These are phyloP conservation scores for Chaetoceros muelleri DNA, from an alignment of 108 stramenopile species.

Conservation along the genomic window DNA sequence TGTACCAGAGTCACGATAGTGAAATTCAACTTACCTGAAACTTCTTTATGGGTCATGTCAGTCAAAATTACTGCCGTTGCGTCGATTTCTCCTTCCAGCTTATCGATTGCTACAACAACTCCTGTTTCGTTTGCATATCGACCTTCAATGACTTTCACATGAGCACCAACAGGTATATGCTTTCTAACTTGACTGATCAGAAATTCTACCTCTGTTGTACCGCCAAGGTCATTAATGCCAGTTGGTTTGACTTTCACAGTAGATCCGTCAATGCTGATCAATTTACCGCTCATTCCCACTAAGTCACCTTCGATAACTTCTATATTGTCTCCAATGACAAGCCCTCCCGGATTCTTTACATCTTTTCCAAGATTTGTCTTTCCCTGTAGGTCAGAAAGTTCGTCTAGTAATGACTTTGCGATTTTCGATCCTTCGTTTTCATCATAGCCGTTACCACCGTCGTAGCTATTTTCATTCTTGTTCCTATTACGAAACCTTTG, in stretches of 20 bases:
- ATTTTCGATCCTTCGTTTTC: constrained; percentile 81
- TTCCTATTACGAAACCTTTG: constrained; percentile 70
- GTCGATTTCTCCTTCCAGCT: constrained; percentile 68
- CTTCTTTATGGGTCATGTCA: constrained; percentile 86
- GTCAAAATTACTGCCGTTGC: constrained; percentile 85
- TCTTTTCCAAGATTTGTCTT: constrained; percentile 52
- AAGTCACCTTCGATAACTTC: constrained; percentile 93
- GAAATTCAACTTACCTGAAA: constrained; percentile 33
- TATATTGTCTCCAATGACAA: constrained; percentile 89
- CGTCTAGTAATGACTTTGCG: constrained; percentile 69
- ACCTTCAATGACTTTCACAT: constrained; percentile 95
- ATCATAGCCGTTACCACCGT: constrained; percentile 36
- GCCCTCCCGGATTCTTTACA: constrained; percentile 31
- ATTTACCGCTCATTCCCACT: constrained; percentile 83
- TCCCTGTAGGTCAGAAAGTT: constrained; percentile 77
- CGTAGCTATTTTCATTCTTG: constrained; percentile 29
- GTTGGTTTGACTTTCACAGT: constrained; percentile 86
- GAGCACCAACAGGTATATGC: constrained; percentile 85
- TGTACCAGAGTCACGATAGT: background rate
- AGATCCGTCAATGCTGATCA: constrained; percentile 79
- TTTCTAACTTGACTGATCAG: constrained; percentile 85
- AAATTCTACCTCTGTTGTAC: constrained; percentile 83
- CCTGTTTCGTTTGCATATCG: constrained; percentile 93
- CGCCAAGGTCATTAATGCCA: constrained; percentile 54
- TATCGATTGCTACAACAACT: constrained; percentile 80